Evolutionary conservation across 257 asterid genomes (phyloP), one percentile per base, ranked within the genome.

Genomic region (Ilex asprella): DNA sequence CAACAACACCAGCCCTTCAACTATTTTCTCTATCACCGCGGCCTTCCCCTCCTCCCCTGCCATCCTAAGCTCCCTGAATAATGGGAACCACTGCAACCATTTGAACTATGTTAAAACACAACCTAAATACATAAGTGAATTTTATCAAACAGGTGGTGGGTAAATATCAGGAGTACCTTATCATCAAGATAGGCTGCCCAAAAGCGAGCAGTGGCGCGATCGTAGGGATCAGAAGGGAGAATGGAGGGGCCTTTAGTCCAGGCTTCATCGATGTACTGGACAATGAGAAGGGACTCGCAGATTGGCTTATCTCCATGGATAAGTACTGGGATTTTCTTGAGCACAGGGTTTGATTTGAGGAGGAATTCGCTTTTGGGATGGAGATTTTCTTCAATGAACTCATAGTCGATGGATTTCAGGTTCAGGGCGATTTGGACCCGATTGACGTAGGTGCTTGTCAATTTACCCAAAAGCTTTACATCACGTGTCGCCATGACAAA

Each of bases 131-230:
- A 35, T 0, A 35, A 35, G 8, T 35, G 8, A 35, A 3, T 35
- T 35, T 35, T 35, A 4, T 35, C 8, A 3, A 35, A 35, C 5
- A 35, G 8, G 8, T 35, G 27, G 27, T 35, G 8, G 41, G 41
- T 35, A 35, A 1, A 6, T 5, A 0, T 14, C 12, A 30, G 11
- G 6, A 31, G 29, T 39, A 72, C 65, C 73, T 66, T 61, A 56
- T 69, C 78, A 16, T 76, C 81, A 55, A 76, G 54, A 43, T 68
- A 72, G 54, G 70, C 31, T 12, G 75, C 78, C 81, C 81, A 76
- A 62, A 76, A 76, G 3, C 67, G 71, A 1, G 61, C 70, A 39
- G 53, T 15, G 49, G 81, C 78, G 13, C 76, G 75, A 31, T 76
- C 70, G 35, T 71, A 56, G 8, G 81, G 75, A 64, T 72, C 60